Percentiles rank a stretch among this genome's conserved stretches.
phyloP scores from a whole-genome alignment of 2,329 filamentous ascomycete species.

The Penicillium aurantiogriseum region DNA sequence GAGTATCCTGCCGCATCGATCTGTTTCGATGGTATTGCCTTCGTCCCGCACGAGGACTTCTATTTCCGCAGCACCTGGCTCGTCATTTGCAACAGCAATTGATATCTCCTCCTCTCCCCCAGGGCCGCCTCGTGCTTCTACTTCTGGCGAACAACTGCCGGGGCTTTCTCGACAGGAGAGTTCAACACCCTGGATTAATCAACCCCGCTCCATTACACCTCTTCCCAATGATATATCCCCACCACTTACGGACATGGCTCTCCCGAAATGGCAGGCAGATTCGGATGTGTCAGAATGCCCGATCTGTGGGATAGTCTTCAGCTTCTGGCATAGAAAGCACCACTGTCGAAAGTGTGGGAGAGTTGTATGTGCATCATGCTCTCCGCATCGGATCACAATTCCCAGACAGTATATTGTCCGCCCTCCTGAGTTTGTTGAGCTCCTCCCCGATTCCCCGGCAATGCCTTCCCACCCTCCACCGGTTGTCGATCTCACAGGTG shows the following conservation, averaged over 20 bases:
- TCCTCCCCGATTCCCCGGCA: conserved; percentile 42
- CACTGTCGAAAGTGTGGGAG: conserved; percentile 96
- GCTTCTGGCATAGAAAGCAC: conserved; percentile 83
- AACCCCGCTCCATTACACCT: not conserved
- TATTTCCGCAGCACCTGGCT: conserved; percentile 20
- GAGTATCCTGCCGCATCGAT: conserved; percentile 26
- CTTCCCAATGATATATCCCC: not conserved
- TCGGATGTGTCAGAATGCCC: conserved; percentile 77
- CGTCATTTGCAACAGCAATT: conserved; percentile 35
- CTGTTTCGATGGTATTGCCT: conserved; percentile 21
- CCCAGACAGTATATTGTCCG: conserved; percentile 90
- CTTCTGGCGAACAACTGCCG: not conserved
- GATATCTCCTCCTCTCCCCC: conserved; percentile 35
- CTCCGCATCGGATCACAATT: conserved; percentile 91
- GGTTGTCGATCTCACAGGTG: conserved; percentile 49
- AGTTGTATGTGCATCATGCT: conserved; percentile 86
- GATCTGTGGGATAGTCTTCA: conserved; percentile 78
- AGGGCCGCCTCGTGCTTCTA: not conserved
- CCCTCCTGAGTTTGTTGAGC: conserved; percentile 54
- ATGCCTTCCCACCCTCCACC: conserved; percentile 43
- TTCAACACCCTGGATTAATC: conserved; percentile 9
- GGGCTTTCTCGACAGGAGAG: not conserved
- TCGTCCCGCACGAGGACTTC: conserved; percentile 16
- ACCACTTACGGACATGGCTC: conserved; percentile 5
- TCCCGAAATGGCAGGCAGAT: conserved; percentile 88